A percentile compares a stretch with the other conserved stretches of the same genome.
phyloP scores from a whole-genome alignment of 768 basidiomycete species.

The Phylloporus rhodoxanthus region DNA sequence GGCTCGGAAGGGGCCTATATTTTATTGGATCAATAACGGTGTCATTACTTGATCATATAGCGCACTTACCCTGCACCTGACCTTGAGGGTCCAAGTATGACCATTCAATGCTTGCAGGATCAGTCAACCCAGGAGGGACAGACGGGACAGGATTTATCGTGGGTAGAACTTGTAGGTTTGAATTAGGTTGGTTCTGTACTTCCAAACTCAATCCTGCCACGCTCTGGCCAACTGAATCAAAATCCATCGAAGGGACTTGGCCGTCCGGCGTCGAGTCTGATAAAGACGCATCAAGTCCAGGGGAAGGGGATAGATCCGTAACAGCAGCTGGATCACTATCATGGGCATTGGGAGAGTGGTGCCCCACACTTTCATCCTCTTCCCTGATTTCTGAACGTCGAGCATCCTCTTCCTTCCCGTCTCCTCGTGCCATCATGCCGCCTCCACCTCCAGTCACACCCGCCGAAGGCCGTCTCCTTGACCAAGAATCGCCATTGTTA shows the following conservation, averaged over 20 bases:
- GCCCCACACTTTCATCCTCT: conserved; percentile 40
- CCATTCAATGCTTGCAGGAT: conserved; percentile 71
- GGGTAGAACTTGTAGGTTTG: conserved; percentile 5
- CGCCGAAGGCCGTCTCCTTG: conserved; percentile 59
- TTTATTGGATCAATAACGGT: conserved; percentile 1
- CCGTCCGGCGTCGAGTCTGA: conserved; percentile 2
- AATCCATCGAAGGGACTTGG: conserved; percentile 10
- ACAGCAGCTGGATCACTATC: conserved; percentile 5
- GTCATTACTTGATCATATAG: background rate
- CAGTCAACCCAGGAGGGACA: conserved; percentile 42
- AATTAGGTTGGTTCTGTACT: conserved; percentile 4
- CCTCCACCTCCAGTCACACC: conserved; percentile 40
- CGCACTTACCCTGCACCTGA: conserved; percentile 72
- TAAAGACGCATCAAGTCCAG: conserved; percentile 6
- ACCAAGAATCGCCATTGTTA: conserved; percentile 62
- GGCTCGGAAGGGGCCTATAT: conserved; percentile 80
- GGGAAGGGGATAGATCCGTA: conserved; percentile 11
- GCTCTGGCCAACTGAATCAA: conserved; percentile 6
- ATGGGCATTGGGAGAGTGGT: conserved; percentile 4
- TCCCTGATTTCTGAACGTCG: conserved; percentile 52
- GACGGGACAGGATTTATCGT: conserved; percentile 13
- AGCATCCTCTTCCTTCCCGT: conserved; percentile 34
- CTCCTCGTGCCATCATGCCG: conserved; percentile 35
- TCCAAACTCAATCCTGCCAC: conserved; percentile 16
- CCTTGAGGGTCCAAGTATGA: conserved; percentile 90